Base-by-base conservation (phyloP, 1,139 yeast genomes). In the Diutina scorzettiae region DNA sequence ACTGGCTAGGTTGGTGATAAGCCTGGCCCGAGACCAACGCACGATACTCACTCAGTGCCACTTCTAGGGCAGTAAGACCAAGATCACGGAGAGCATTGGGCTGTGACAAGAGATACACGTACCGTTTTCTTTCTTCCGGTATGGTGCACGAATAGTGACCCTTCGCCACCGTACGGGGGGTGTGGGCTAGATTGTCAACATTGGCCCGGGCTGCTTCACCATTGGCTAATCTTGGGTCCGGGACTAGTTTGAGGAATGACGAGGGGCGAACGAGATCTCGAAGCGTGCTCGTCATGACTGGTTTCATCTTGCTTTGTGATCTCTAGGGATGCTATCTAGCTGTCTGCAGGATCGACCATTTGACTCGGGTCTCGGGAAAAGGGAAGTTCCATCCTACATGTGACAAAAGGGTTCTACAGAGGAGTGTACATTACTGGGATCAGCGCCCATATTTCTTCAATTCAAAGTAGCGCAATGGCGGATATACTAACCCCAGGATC, bases 121-220 rank as follows among this genome's bases (percentile, higher is more conserved):
- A 77, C 42, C 64, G 65, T 36, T 69, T 64, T 37, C 93, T 62
- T 47, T 60, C 57, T 42, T 78, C 83, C 0, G 95, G 96, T 6
- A 71, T 52, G 1, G 81, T 69, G 65, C 73, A 86, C 2, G 91
- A 76, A 53, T 70, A 91, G 29, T 79, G 78, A 2, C 95, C 95
- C 6, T 64, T 62, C 31, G 66, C 56, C 9, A 86, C 65, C 2
- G 67, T 64, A 43, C 97, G 66, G 1, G 94, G 91, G 12, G 59
- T 64, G 44, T 64, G 62, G 42, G 61, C 58, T 25, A 68, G 46
- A 43, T 61, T 54, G 24, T 60, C 33, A 6, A 7, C 19, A 23
- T 37, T 37, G 33, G 24, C 27, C 5, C 25, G 16, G 7, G 41
- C 41, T 7, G 32, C 39, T 5, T 7, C 19, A 7, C 28, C 20